Evolutionary conservation across 352 stramenopile genomes (phyloP), one percentile per base, ranked within the genome.

Genomic region (Globisporangium polare): DNA sequence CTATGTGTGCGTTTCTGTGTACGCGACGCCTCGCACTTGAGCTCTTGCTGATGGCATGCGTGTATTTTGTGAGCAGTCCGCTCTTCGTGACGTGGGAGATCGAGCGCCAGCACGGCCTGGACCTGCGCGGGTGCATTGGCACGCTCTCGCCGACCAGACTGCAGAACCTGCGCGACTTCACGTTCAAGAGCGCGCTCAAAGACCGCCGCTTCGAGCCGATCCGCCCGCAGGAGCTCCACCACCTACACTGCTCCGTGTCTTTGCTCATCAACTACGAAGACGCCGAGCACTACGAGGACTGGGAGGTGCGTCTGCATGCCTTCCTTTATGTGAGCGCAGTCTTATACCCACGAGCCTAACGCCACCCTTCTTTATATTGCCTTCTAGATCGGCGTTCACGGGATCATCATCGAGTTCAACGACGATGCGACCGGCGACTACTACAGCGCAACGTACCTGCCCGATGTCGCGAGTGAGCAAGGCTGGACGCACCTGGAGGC

Each of bases 71-170:
- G 33, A 18, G 9, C 41, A 92, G 83, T 52, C 84, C 84, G 58
- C 68, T 94, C 41, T 94, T 94, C 60, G 84, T 94, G 69, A 94
- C 84, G 56, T 94, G 84, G 84, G 84, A 94, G 72, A 88, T 84
- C 55, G 84, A 93, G 62, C 64, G 75, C 41, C 53, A 76, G 15
- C 69, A 72, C 49, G 74, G 73, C 18, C 68, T 68, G 33, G 67
- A 74, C 8, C 56, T 94, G 52, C 84, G 84, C 35, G 84, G 84
- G 54, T 94, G 84, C 67, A 94, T 94, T 62, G 84, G 84, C 51
- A 94, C 84, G 39, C 68, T 94, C 37, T 62, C 81, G 24, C 82
- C 83, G 46, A 92, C 82, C 6, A 68, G 65, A 37, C 67, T 94
- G 46, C 63, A 67, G 18, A 91, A 91, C 42, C 54, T 94, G 58